Evolutionary conservation across 352 stramenopile genomes (phyloP).

Genomic region (Phytopythium montanum): DNA sequence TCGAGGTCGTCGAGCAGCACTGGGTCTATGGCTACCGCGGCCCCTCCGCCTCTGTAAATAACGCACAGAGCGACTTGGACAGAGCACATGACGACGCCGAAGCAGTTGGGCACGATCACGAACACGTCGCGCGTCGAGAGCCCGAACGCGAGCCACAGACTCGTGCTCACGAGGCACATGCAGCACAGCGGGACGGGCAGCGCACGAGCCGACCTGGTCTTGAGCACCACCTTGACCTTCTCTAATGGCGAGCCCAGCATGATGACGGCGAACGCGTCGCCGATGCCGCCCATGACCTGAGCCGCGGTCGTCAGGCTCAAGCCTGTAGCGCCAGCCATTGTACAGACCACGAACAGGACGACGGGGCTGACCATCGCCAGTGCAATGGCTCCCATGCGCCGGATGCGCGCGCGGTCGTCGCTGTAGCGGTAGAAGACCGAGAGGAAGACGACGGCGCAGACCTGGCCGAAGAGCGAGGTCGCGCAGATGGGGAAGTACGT

Average conservation of each 20-base stretch:
- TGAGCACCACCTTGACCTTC: slow-evolving; percentile 30
- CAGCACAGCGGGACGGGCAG: slow-evolving; percentile 23
- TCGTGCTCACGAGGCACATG: slow-evolving; percentile 24
- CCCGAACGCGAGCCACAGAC: slow-evolving; percentile 25
- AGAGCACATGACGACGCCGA: slow-evolving; percentile 22
- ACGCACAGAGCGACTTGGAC: slow-evolving; percentile 26
- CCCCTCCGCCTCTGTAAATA: slow-evolving; percentile 14
- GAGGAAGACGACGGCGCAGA: background rate
- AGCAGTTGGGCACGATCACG: slow-evolving; percentile 27
- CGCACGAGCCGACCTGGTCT: slow-evolving; percentile 23
- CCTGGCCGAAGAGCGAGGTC: slow-evolving; percentile 4
- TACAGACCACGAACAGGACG: background rate
- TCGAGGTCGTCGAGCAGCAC: slow-evolving; percentile 12
- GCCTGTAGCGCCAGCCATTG: slow-evolving; percentile 2
- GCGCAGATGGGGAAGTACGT: slow-evolving; percentile 9
- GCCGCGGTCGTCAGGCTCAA: background rate
- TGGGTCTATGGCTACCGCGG: slow-evolving; percentile 6
- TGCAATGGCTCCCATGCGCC: background rate
- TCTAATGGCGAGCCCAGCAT: slow-evolving; percentile 25
- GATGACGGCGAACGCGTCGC: slow-evolving; percentile 24
- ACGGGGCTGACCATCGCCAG: slow-evolving; percentile 8
- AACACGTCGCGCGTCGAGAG: slow-evolving; percentile 19
- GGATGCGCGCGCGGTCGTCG: slow-evolving; percentile 19
- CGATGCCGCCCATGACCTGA: slow-evolving; percentile 8
- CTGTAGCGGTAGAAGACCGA: slow-evolving; percentile 8